phyloP scores from a whole-genome alignment of 148 eudicot species.

The Cornus suecica region DNA sequence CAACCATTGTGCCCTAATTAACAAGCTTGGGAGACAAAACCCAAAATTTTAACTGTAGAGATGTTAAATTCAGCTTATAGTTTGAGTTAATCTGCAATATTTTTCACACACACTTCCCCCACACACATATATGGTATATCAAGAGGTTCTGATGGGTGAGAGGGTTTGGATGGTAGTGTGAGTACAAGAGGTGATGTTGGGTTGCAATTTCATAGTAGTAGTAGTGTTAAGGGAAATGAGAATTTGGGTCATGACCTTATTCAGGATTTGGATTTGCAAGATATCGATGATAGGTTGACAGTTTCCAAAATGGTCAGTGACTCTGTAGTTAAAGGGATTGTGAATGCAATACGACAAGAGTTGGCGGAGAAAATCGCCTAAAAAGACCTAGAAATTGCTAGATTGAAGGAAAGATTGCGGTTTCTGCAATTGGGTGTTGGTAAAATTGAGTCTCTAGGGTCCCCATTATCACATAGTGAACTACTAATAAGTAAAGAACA shows the following conservation, averaged over 20 bases:
- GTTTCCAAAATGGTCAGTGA: conserved; percentile 81
- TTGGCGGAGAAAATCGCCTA: conserved; percentile 49
- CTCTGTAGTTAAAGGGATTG: conserved; percentile 74
- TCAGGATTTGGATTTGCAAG: conserved; percentile 65
- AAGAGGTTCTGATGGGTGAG: conserved; percentile 21
- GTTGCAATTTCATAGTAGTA: conserved; percentile 2
- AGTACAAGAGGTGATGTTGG: conserved; percentile 21
- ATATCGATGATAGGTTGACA: conserved; percentile 55
- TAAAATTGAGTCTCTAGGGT: conserved; percentile 10
- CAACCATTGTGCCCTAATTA: neutral
- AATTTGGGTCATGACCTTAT: conserved; percentile 44
- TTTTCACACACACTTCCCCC: neutral
- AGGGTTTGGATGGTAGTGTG: conserved; percentile 12
- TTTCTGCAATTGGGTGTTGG: conserved; percentile 9
- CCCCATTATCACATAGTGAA: conserved; percentile 2
- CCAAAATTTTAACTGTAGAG: neutral
- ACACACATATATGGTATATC: conserved; percentile 21
- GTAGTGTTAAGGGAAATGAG: conserved; percentile 24
- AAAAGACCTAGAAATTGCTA: conserved; percentile 55
- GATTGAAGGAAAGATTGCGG: conserved; percentile 32
- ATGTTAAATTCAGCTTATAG: conserved; percentile 6
- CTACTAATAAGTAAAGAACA: conserved; percentile 1
- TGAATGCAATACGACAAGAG: conserved; percentile 64
- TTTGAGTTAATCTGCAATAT: neutral
- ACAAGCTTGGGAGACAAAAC: neutral